phyloP scores from a whole-genome alignment of 441 rosid species.

The Bocquillonia castaneifolia region DNA sequence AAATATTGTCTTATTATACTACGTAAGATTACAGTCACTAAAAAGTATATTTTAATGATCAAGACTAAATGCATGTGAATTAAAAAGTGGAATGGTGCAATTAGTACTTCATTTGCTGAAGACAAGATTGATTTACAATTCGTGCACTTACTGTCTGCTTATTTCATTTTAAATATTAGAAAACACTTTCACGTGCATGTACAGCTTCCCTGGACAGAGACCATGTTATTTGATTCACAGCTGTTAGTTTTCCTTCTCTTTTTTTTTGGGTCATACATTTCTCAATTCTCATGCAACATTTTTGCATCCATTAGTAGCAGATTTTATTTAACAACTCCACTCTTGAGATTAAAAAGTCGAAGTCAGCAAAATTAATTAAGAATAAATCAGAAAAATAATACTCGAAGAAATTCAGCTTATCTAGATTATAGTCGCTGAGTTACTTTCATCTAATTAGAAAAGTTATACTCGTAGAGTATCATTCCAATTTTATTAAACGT shows the following conservation, averaged over 20 bases:
- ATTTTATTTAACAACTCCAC: not conserved
- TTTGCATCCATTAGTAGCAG: not conserved
- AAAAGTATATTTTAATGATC: not conserved
- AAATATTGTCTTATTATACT: not conserved
- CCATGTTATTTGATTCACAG: constrained; percentile 4
- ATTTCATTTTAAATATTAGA: not conserved
- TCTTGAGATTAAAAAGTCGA: too few relatives aligned
- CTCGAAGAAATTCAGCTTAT: too few relatives aligned
- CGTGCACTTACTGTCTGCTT: too few relatives aligned
- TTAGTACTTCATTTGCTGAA: too few relatives aligned
- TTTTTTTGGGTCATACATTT: not conserved
- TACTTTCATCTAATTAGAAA: too few relatives aligned
- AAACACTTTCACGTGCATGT: constrained; percentile 15
- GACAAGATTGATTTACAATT: too few relatives aligned
- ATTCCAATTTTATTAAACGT: too few relatives aligned
- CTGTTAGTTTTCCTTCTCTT: not conserved
- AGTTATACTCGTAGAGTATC: too few relatives aligned
- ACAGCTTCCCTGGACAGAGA: constrained; percentile 3
- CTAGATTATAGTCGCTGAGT: too few relatives aligned
- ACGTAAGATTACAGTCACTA: not conserved
- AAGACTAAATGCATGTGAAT: not conserved
- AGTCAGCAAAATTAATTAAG: too few relatives aligned
- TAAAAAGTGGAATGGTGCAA: not conserved
- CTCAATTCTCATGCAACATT: too few relatives aligned
- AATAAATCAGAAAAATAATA: too few relatives aligned